Base-by-base conservation (phyloP, 139 green algal genomes). In the Trebouxia sp. region DNA sequence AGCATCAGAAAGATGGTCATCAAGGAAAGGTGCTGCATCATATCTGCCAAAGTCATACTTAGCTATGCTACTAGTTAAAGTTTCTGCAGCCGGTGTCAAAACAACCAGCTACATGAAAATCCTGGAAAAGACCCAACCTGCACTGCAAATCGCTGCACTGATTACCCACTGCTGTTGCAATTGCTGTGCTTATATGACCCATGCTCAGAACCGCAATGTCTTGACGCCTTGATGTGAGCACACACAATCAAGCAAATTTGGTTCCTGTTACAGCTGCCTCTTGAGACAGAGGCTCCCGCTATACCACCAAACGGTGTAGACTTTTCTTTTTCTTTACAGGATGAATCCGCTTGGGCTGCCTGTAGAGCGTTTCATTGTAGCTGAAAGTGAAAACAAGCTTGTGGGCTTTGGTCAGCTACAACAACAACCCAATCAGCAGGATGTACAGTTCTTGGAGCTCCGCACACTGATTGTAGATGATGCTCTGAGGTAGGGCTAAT, bases 1-100 rank as follows among this genome's bases (percentile, higher is more conserved):
- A 14, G n/a, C 38, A 76, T 76, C 66, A 48, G 51, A 24, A 51
- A 24, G 12, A 32, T 76, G 66, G 66, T 76, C 17, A 37, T 76
- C 39, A 48, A 76, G 51, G 66, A 76, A 50, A 76, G 66, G 66
- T 76, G 66, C 66, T 76, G 15, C 66, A 76, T 11, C 39, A 53
- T 35, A 58, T 14, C 14, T 58, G 48, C 48, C n/a, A n/a, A n/a
- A n/a, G n/a, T n/a, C n/a, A n/a, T n/a, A n/a, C n/a, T n/a, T n/a
- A n/a, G n/a, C n/a, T n/a, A n/a, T n/a, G n/a, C n/a, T n/a, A n/a
- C n/a, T n/a, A n/a, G n/a, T n/a, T n/a, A n/a, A n/a, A n/a, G n/a
- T n/a, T n/a, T n/a, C n/a, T n/a, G n/a, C n/a, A n/a, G n/a, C n/a
- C n/a, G n/a, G n/a, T n/a, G n/a, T n/a, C n/a, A n/a, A n/a, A n/a